Evolutionary conservation across 352 stramenopile genomes (phyloP).

Genomic region (Aphanomyces euteiches): DNA sequence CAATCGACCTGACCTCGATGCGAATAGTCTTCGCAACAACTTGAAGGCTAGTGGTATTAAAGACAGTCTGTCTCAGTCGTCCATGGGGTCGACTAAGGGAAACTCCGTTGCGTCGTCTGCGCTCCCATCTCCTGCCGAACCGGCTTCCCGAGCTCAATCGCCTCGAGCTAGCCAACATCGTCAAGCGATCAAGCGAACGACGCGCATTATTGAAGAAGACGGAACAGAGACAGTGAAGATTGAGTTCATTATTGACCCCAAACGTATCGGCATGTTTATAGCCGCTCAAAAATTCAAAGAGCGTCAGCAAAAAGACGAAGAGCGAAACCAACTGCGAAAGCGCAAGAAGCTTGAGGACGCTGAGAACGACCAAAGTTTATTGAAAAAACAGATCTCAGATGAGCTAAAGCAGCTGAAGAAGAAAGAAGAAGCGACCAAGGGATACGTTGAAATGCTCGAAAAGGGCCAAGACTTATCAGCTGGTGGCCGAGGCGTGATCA

Average conservation of each 20-base stretch:
- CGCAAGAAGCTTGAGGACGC: slow-evolving; percentile 68
- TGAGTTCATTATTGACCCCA: slow-evolving; percentile 77
- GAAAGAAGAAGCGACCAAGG: slow-evolving; percentile 77
- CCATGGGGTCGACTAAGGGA: slow-evolving; percentile 29
- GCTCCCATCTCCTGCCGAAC: slow-evolving; percentile 56
- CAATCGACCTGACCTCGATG: slow-evolving; percentile 57
- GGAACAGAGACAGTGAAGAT: slow-evolving; percentile 70
- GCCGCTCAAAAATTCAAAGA: slow-evolving; percentile 77
- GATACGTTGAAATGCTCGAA: slow-evolving; percentile 79
- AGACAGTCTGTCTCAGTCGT: slow-evolving; percentile 39
- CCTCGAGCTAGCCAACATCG: slow-evolving; percentile 42
- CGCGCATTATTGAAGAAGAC: slow-evolving; percentile 74
- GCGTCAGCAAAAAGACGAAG: slow-evolving; percentile 60
- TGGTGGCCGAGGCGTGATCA: slow-evolving; percentile 59
- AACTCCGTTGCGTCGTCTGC: slow-evolving; percentile 61
- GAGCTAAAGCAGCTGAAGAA: slow-evolving; percentile 82
- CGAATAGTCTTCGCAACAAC: slow-evolving; percentile 57
- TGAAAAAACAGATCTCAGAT: slow-evolving; percentile 78
- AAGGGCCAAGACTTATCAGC: slow-evolving; percentile 50
- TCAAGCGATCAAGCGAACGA: slow-evolving; percentile 72
- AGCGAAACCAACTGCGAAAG: slow-evolving; percentile 71
- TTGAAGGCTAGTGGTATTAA: slow-evolving; percentile 68
- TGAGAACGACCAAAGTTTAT: slow-evolving; percentile 42
- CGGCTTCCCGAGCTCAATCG: slow-evolving; percentile 63
- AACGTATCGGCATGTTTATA: slow-evolving; percentile 60